phyloP scores from a whole-genome alignment of 2,329 filamentous ascomycete species.

The Onygenales sp. region DNA sequence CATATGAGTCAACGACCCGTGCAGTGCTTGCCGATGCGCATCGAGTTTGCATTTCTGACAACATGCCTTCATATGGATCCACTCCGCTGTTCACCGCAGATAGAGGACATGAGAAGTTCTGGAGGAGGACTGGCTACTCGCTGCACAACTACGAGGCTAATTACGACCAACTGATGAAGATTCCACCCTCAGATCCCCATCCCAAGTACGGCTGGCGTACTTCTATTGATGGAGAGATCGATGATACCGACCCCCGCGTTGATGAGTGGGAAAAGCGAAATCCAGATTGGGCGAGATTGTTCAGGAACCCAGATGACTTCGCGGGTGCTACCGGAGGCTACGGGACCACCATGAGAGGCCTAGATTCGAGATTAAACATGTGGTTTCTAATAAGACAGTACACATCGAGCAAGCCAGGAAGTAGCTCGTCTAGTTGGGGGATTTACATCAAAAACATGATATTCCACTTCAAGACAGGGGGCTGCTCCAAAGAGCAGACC shows the following conservation, averaged over 20 bases:
- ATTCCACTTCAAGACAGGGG: not conserved
- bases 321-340: not conserved
- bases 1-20: not conserved
- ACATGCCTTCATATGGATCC: not conserved
- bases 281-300: not conserved
- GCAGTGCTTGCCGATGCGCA: not conserved
- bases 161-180: not conserved
- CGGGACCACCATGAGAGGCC: not conserved
- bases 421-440: not conserved
- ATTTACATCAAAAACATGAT: not conserved
- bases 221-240: not conserved
- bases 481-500: not conserved
- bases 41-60: not conserved
- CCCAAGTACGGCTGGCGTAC: not conserved
- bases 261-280: not conserved
- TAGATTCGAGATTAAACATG: not conserved
- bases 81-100: not conserved
- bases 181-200: not conserved
- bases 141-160: not conserved
- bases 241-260: not conserved
- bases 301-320: not conserved
- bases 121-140: not conserved
- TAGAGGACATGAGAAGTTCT: not conserved
- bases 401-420: not conserved
- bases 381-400: not conserved